Evolutionary conservation across 352 stramenopile species (phyloP), one percentile per base, ranked within the genome.

Genomic region (Pythium myriotylum): DNA sequence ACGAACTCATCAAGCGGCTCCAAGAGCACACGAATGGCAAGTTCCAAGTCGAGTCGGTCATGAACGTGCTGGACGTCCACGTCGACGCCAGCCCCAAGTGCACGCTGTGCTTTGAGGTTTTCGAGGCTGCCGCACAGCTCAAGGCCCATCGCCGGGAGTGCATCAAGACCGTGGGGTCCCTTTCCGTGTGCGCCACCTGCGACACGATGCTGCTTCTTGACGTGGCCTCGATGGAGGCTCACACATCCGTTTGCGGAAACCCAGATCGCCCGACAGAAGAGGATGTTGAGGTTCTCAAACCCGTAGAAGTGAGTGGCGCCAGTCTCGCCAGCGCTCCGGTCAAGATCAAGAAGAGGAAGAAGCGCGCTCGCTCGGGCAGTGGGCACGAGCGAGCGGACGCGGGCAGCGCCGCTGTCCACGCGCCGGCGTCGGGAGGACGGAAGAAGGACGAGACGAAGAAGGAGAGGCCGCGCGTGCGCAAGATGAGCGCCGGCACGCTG

Each of bases 401-500:
- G n/a, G n/a, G n/a, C n/a, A n/a, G n/a, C n/a, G n/a, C n/a, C n/a
- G n/a, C n/a, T n/a, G n/a, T n/a, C n/a, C n/a, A n/a, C n/a, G n/a
- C n/a, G n/a, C n/a, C n/a, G n/a, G n/a, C n/a, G n/a, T n/a, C n/a
- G n/a, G n/a, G n/a, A n/a, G n/a, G 72, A 24, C 42, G 54, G 3
- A 62, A 66, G 29, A 59, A 73, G 42, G 46, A 56, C 12, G 48
- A 54, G 54, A 40, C 43, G 14, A 37, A 47, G 33, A 55, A 52
- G 23, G 27, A 13, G 39, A 45, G 13, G 39, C 9, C 19, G 23
- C 10, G 53, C 35, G 54, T 69, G 41, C 76, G 81, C 50, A 88
- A 84, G 65, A 83, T 88, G 76, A 90, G 81, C 52, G 76, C 78
- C 51, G 81, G 84, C 47, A 85, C 81, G 56, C 59, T 91, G 23